Evolutionary conservation across 208 protist genomes (phyloP), one percentile per base, ranked within the genome.

Genomic region (Crithidia thermophila): DNA sequence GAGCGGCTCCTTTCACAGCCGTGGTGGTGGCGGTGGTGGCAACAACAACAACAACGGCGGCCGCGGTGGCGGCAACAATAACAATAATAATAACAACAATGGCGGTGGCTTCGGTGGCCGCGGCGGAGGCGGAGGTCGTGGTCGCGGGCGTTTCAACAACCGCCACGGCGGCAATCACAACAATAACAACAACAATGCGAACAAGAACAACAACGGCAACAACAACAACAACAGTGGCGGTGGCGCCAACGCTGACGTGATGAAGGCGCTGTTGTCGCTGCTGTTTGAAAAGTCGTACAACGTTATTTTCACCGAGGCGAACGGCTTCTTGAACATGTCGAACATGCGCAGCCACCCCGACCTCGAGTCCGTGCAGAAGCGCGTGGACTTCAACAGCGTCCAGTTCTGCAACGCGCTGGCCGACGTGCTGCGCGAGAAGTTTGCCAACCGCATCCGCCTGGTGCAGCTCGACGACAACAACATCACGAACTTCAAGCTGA

Each of bases 361-460:
- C 58, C 65, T 94, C 16, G 49, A 72, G n/a, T 60, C 75, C 11
- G 84, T 81, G n/a, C 75, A 80, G 66, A 83, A 75, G 30, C 90
- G 69, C 40, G 82, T 96, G 1, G 85, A 96, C 71, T 94, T 92
- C 68, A 93, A 93, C 84, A 93, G 74, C 39, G 81, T 86, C 14
- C 58, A 79, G 5, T 96, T 96, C 71, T 93, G 84, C 67, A 84
- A 77, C 50, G 75, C 81, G 14, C 77, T 96, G 4, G 77, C 77
- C 11, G 77, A 85, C 55, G 88, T 91, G 21, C 62, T 96, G 37
- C 81, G 82, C 27, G 81, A 87, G 42, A 76, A 73, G 27, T 87
- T 89, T 67, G 81, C 77, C 14, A 49, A 75, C 36, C 66, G 72
- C 40, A 82, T 94, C 16, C 83, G 85, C 42, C 67, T 89, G 30